A percentile compares a stretch with the other conserved stretches of the same genome.
phyloP scores from a whole-genome alignment of 1,284 basidiomycete genomes.

The Trichosporon sp. region DNA sequence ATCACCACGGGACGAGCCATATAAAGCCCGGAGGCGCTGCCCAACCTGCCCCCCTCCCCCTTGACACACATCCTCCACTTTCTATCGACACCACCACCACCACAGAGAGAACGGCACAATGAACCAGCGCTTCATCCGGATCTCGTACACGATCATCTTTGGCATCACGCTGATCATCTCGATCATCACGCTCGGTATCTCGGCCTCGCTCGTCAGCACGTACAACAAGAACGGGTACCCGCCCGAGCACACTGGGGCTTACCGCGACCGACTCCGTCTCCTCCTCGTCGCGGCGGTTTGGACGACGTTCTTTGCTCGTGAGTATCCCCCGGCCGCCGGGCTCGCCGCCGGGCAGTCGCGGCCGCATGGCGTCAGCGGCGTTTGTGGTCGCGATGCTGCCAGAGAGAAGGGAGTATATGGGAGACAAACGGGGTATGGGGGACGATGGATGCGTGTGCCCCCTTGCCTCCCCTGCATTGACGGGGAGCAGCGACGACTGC shows the following conservation, averaged over 20 bases:
- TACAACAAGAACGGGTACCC: constrained; percentile 56
- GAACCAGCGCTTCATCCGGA: constrained; percentile 48
- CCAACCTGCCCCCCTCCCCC: neutral
- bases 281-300: constrained; percentile 53
- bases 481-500: neutral
- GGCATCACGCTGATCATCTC: constrained; percentile 44
- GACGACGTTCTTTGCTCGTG: constrained; percentile 47
- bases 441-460: neutral
- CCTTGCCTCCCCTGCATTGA: no score
- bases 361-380: no score
- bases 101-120: constrained; percentile 30
- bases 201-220: constrained; percentile 37
- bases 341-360: no score
- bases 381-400: no score
- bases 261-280: constrained; percentile 57
- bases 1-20: neutral
- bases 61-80: neutral
- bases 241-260: constrained; percentile 38
- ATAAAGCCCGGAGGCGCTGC: neutral
- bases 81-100: neutral
- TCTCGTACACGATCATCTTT: constrained; percentile 50
- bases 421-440: neutral
- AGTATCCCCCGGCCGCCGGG: constrained; percentile 30
- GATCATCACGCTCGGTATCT: constrained; percentile 53
- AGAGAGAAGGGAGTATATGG: no score